Conservation (phyloP, 192 early-diverging fungal genomes). For the Powellomyces hirtus region DNA sequence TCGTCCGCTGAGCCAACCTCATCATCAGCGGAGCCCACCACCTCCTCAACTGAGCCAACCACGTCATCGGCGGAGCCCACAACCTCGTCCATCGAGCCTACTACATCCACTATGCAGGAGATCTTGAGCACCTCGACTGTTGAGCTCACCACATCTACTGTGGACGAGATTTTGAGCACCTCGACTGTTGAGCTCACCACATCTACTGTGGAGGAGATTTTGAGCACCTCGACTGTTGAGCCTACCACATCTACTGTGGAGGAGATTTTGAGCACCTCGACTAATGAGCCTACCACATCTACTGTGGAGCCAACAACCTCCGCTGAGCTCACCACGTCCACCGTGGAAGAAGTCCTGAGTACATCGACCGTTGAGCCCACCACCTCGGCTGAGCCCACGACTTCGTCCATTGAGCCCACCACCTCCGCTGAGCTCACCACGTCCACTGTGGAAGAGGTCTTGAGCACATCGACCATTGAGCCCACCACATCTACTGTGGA, state of each 20-base stretch:
- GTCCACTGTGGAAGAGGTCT: background rate
- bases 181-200: background rate
- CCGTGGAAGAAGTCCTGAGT: background rate
- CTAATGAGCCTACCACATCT: background rate
- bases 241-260: background rate
- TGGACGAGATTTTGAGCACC: background rate
- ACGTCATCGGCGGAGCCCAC: background rate
- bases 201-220: background rate
- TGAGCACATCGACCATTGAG: background rate
- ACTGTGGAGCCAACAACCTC: background rate
- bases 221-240: background rate
- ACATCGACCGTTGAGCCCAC: background rate
- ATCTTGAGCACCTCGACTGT: background rate
- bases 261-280: background rate
- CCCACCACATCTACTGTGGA: background rate
- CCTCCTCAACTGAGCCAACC: background rate
- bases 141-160: background rate
- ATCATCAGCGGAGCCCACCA: background rate
- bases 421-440: background rate
- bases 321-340: background rate
- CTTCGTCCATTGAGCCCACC: background rate
- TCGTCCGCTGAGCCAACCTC: no score
- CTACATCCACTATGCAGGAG: background rate
- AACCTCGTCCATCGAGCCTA: conserved; percentile 1
- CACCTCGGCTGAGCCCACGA: conserved; percentile 1